Base-by-base conservation (phyloP, 495 filamentous ascomycete species). In the Aspergillus saccharolyticus region DNA sequence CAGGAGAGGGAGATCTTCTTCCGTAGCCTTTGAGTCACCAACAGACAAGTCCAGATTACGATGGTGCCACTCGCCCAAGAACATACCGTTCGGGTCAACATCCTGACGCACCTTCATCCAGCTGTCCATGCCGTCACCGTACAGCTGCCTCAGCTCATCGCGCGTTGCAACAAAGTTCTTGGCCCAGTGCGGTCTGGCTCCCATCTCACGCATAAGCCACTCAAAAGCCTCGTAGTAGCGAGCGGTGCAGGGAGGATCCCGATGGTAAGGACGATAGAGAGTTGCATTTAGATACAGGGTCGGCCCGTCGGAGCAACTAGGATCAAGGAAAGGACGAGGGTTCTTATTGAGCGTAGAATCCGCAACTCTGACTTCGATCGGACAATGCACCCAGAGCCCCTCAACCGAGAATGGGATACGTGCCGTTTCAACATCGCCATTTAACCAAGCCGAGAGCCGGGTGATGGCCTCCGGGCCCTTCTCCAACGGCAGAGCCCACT, bases 271-370 rank as follows among this genome's bases (percentile, higher is more conserved):
- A 6, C 94, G 80, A 74, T 97, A 98, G 58, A 98, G 86, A 14
- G 93, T 96, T 16, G 94, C 93, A 63, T 98, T 98, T 53, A 98
- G 82, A 69, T 96, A 97, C 16, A 98, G 81, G 0, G 93, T 94
- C 7, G 94, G 88, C 2, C 82, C 85, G 55, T 86, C 80, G 14
- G 68, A 63, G 44, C 69, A 75, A 1, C 83, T 86, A 49, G 83
- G 88, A 70, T 97, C 95, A 19, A 98, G 83, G 70, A 82, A 91
- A 1, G 93, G 89, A 15, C 88, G 81, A 44, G 81, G 79, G 21
- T 73, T 77, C 20, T 62, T 58, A 25, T 73, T 72, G n/a, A 70
- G 66, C 1, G 85, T 83, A 24, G 88, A 87, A 67, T 96, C 86
- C 46, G 87, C 80, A 14, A 96, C 89, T 30, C 94, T 85, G 20